Base-by-base conservation (phyloP, 441 rosid species). In the Francoa sonchifolia region DNA sequence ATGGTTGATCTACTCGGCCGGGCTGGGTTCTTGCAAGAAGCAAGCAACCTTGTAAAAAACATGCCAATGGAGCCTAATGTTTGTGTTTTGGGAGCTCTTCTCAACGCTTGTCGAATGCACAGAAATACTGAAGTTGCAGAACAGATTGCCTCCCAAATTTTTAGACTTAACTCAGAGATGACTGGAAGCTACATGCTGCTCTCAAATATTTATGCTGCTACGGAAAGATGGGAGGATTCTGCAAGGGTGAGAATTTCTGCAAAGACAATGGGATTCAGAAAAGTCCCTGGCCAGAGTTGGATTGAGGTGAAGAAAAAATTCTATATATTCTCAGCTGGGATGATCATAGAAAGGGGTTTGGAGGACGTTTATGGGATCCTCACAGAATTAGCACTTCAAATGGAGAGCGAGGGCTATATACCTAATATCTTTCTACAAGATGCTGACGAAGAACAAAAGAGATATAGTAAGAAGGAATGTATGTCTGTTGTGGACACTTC, bases 221-320 rank as follows among this genome's bases (percentile, higher is more conserved):
- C 53, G 27, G 72, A 70, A 6, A 57, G 58, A 39, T 74, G 77
- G 74, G 67, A 62, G 13, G 77, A 70, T 45, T 65, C 66, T 10
- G 80, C 80, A 0, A 56, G 30, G 28, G 57, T 59, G 42, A 65
- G 80, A 50, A 31, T 39, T 29, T 65, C 68, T 1, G 69, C 74
- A 2, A 67, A 56, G 43, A 64, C 43, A 29, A 67, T 45, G 20
- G 77, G 74, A 3, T 48, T 74, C 19, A 67, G 59, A 68, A 74
- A 74, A 42, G 53, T 36, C 9, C 52, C 66, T 3, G 81, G 80
- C 5, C 69, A 59, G 61, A 67, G 77, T 52, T 70, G 77, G 72
- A 62, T 74, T 44, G 59, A 67, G 46, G 47, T 62, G 51, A 64
- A 62, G 43, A 65, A 57, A 43, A 59, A 51, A 25, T 42, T 62